Percentiles rank a stretch among this genome's conserved stretches.
These are phyloP conservation scores for Kwoniella mangroviensis DNA, from an alignment of 768 basidiomycete genomes.

Conservation along the genomic window DNA sequence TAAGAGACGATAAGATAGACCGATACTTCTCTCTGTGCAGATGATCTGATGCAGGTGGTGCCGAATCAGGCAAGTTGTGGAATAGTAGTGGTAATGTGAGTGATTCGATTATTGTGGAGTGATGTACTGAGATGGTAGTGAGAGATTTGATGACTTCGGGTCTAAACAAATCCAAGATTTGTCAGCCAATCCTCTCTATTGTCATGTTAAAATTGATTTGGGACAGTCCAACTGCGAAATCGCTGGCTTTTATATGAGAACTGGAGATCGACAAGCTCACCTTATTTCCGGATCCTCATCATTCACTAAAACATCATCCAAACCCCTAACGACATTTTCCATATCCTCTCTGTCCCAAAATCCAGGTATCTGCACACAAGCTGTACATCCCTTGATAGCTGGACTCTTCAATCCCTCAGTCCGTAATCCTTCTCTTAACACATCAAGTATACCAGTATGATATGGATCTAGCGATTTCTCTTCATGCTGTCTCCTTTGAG, in stretches of 20 bases:
- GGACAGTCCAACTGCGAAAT: too few species aligned
- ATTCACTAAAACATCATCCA: slow-evolving; percentile 70
- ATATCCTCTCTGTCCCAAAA: slow-evolving; percentile 75
- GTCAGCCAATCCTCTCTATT: not conserved
- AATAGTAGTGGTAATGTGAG: slow-evolving; percentile 83
- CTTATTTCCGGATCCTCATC: slow-evolving; percentile 64
- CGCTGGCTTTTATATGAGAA: not conserved
- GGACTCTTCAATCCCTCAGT: slow-evolving; percentile 43
- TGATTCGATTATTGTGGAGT: slow-evolving; percentile 70
- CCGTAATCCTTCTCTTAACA: slow-evolving; percentile 45
- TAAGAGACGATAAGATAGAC: slow-evolving; percentile 70
- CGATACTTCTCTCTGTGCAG: slow-evolving; percentile 69
- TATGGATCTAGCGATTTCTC: slow-evolving; percentile 64
- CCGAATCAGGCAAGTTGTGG: slow-evolving; percentile 69
- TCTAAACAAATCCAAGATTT: slow-evolving; percentile 25
- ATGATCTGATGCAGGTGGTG: slow-evolving; percentile 65
- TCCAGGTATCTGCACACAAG: slow-evolving; percentile 67
- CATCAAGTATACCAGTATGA: slow-evolving; percentile 70
- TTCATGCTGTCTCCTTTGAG: slow-evolving; percentile 36
- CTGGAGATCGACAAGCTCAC: slow-evolving; percentile 25
- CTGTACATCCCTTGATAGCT: slow-evolving; percentile 41
- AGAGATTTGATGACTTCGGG: slow-evolving; percentile 51
- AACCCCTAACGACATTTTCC: slow-evolving; percentile 74
- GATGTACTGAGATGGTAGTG: slow-evolving; percentile 59
- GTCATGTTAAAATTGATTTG: too few species aligned